Base-by-base conservation (phyloP, 345 rosid genomes). In the Zanthoxylum bungeanum region DNA sequence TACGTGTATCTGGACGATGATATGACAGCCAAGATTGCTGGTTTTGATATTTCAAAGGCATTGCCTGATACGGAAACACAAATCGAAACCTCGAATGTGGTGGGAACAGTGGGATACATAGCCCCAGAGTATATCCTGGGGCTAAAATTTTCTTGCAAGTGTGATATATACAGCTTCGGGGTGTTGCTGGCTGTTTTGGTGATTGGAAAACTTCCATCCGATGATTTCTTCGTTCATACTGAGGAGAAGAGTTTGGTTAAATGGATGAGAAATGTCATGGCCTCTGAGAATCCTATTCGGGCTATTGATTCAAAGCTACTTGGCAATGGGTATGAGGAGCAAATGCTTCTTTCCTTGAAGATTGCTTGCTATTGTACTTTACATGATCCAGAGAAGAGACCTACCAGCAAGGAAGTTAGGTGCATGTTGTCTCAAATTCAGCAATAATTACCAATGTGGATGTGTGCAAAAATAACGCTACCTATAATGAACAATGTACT, bases 111-210 rank as follows among this genome's bases (percentile, higher is more conserved):
- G 75, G 98, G 98, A 33, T 94, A 88, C 74, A 91, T 94, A 31
- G 90, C 98, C 22, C 95, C 97, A 3, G 97, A 94, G 77, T 94
- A 87, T 83, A 83, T 90, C 64, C 95, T 84, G 68, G 92, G 97
- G 8, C 76, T 85, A 39, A 92, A 90, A 81, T 90, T 94, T 85
- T 90, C 97, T 0, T 97, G 90, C 27, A 88, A 78, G 84, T 88
- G 66, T 81, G 11, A 77, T 91, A 85, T 46, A n/a, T n/a, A n/a
- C n/a, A n/a, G n/a, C n/a, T n/a, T n/a, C n/a, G n/a, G n/a, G n/a
- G n/a, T n/a, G n/a, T n/a, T n/a, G n/a, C n/a, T n/a, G n/a, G n/a
- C n/a, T n/a, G n/a, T n/a, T n/a, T n/a, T n/a, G n/a, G n/a, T n/a
- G n/a, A n/a, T n/a, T n/a, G n/a, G n/a, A n/a, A n/a, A n/a, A n/a